Conservation (phyloP, 805 yeast species). For the Cyberlindnera saturnus region DNA sequence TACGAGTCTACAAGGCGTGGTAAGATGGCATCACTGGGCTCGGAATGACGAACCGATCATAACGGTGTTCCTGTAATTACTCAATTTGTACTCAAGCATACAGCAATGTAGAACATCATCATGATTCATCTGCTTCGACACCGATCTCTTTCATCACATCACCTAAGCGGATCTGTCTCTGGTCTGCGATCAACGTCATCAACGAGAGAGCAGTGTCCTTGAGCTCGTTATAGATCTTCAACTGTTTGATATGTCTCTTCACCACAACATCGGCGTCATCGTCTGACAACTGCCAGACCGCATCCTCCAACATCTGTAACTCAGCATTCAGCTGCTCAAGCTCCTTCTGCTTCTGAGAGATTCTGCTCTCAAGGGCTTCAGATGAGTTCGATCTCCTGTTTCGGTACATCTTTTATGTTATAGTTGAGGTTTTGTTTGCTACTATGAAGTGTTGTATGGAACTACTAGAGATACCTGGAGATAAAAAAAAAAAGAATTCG, state of each 20-base stretch:
- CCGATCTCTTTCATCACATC: constrained; percentile 53
- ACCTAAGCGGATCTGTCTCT: constrained; percentile 38
- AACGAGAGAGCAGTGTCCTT: constrained; percentile 55
- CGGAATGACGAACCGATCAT: too few relatives aligned
- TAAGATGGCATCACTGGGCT: too few relatives aligned
- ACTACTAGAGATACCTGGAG: neutral
- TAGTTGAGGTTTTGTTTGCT: neutral
- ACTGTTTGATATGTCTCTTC: constrained; percentile 42
- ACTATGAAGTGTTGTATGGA: neutral
- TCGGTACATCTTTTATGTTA: constrained; percentile 4
- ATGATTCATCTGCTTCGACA: constrained; percentile 12
- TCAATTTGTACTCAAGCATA: too few relatives aligned
- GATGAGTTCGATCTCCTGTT: constrained; percentile 2
- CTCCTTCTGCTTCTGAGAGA: constrained; percentile 5
- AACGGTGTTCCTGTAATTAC: too few relatives aligned
- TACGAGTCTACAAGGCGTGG: too few relatives aligned
- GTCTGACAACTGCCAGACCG: constrained; percentile 6
- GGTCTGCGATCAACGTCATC: constrained; percentile 56
- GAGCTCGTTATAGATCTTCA: constrained; percentile 57
- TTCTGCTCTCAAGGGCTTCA: constrained; percentile 5
- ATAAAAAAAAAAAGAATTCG: too few relatives aligned
- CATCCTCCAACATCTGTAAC: constrained; percentile 4
- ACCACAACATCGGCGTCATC: constrained; percentile 40
- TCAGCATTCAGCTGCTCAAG: constrained; percentile 3
- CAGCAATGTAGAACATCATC: neutral